Conservation (phyloP, 345 rosid genomes). For the Gynandropsis gynandra region DNA sequence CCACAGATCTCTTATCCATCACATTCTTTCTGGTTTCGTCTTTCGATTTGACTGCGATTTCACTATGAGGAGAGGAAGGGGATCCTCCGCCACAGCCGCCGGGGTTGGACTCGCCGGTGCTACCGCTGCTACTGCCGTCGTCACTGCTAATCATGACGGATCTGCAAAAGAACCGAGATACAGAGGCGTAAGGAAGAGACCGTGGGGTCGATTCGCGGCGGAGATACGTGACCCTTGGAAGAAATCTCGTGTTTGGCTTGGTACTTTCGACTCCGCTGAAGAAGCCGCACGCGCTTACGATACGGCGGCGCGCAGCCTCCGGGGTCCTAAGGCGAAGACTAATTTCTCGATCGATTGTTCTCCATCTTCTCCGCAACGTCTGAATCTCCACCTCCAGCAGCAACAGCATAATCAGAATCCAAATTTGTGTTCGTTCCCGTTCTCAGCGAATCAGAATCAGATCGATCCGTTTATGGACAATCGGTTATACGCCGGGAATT, state of each 20-base stretch:
- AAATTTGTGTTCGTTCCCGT: slow-evolving; percentile 12
- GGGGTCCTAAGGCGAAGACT: slow-evolving; percentile 85
- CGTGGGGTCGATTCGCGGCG: slow-evolving; percentile 86
- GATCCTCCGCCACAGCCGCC: slow-evolving; percentile 24
- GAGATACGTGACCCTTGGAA: slow-evolving; percentile 91
- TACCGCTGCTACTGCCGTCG: background rate
- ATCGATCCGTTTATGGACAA: slow-evolving; percentile 35
- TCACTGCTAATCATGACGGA: slow-evolving; percentile 15
- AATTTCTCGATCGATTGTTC: slow-evolving; percentile 43
- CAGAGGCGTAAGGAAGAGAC: slow-evolving; percentile 83
- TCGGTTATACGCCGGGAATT: slow-evolving; percentile 30
- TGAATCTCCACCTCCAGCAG: background rate
- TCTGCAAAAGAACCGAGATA: slow-evolving; percentile 41
- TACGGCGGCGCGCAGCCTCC: slow-evolving; percentile 63
- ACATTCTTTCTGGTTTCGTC: slow-evolving; percentile 21
- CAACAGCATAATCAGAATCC: background rate
- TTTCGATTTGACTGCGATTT: background rate
- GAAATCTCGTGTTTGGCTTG: slow-evolving; percentile 85
- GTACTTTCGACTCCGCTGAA: slow-evolving; percentile 81
- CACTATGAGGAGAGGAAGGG: slow-evolving; percentile 24
- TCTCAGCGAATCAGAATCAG: background rate
- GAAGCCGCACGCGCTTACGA: slow-evolving; percentile 92
- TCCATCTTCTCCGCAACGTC: background rate
- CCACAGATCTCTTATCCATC: slow-evolving; percentile 26
- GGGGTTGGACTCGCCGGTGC: slow-evolving; percentile 14